Evolutionary conservation across 495 filamentous ascomycete species (phyloP), one percentile per base, ranked within the genome.

Genomic region (Penicillium bialowiezense): DNA sequence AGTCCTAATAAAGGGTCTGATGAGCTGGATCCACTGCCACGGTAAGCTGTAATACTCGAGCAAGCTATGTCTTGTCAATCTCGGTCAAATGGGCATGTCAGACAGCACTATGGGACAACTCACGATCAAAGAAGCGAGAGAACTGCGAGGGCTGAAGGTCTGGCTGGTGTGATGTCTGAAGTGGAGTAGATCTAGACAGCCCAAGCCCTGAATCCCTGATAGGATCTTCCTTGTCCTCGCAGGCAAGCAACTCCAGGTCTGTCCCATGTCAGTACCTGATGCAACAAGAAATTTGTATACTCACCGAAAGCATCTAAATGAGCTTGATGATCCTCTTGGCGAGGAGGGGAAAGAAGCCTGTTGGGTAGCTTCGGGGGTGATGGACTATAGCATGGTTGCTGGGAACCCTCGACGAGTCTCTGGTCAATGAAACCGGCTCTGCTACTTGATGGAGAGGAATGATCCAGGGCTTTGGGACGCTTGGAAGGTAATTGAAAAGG

Each of bases 251-350:
- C 15, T 74, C 69, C n/a, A 71, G 58, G 29, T 75, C 72, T 75
- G 20, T 7, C 6, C 10, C 15, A 5, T 0, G 14, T 55, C 19
- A 50, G 54, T 12, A 44, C 18, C n/a, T 1, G 2, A 19, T 20
- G 29, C 20, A 9, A 28, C 17, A 7, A n/a, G 20, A 0, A 13
- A n/a, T n/a, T 0, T 7, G 24, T 6, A 14, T 1, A 59, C 68
- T 58, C 49, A 83, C 79, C 78, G 60, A 80, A 80, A 3, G 67
- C 71, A 70, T 81, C 77, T 17, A 75, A 60, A 26, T 70, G 44
- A 46, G 58, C 20, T 17, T 62, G 60, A 8, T 26, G 8, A 4
- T 62, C 63, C 37, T 64, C 59, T 17, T 10, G 41, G 32, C 50
- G 14, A 35, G 48, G 42, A 5, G 8, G 3, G 8, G 41, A 34